phyloP scores from a whole-genome alignment of 2,329 filamentous ascomycete genomes.

The Dothideomycetidae sp. region DNA sequence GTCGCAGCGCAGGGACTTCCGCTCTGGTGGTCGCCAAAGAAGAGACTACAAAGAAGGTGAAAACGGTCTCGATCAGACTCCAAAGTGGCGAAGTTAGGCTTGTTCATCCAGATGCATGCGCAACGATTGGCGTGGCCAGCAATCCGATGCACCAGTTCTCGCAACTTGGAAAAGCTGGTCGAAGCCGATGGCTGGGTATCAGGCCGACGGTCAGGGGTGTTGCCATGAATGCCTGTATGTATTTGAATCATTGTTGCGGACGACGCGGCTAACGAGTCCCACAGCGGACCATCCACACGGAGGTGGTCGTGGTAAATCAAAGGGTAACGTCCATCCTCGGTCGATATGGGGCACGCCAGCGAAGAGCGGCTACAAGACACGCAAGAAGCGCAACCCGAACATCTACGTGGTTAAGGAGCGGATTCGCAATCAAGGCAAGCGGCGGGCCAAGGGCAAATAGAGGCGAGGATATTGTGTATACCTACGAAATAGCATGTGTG shows the following conservation, averaged over 20 bases:
- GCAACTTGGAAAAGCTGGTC: constrained; percentile 87
- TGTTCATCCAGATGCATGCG: constrained; percentile 83
- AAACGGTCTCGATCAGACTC: constrained; percentile 69
- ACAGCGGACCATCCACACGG: constrained; percentile 88
- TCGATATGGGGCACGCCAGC: constrained; percentile 91
- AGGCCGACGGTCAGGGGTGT: constrained; percentile 91
- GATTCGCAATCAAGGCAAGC: constrained; percentile 80
- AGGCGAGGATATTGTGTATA: constrained; percentile 3
- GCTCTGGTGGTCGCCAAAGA: constrained; percentile 83
- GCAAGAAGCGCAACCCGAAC: constrained; percentile 77
- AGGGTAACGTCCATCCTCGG: constrained; percentile 90
- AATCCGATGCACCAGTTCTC: constrained; percentile 83
- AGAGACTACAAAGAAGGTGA: constrained; percentile 51
- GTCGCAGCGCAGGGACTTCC: constrained; percentile 85
- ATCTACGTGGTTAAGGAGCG: constrained; percentile 77
- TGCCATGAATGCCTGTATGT: constrained; percentile 88
- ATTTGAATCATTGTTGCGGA: neutral
- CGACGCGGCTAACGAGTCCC: constrained; percentile 11
- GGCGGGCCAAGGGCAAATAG: constrained; percentile 34
- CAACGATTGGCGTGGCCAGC: constrained; percentile 86
- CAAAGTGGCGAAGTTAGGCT: constrained; percentile 87
- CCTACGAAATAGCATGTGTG: too few species aligned
- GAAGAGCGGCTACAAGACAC: constrained; percentile 85
- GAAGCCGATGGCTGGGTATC: constrained; percentile 86
- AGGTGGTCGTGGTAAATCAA: constrained; percentile 97